A percentile compares a stretch with the other conserved stretches of the same genome.
Evolutionary conservation across 2,329 filamentous ascomycete genomes (phyloP).

Genomic region (Myriosclerotinia duriaeana): DNA sequence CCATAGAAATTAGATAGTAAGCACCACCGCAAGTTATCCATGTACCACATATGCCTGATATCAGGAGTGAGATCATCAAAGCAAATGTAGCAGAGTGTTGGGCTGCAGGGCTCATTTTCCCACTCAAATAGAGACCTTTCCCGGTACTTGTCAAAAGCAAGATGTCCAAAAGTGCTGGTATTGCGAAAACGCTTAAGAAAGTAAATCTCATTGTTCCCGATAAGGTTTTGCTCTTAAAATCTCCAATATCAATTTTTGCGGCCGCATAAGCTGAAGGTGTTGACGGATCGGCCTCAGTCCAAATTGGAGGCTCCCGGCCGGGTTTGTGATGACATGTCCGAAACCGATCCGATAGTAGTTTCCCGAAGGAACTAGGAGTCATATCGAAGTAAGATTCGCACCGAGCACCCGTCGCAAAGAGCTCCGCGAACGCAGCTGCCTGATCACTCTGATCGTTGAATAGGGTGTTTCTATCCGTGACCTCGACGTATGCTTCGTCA

Average conservation of each 20-base stretch:
- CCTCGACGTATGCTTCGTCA: conserved; percentile 63
- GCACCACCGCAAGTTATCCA: conserved; percentile 64
- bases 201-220: conserved; percentile 49
- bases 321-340: conserved; percentile 44
- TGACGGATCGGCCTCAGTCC: conserved; percentile 23
- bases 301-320: conserved; percentile 32
- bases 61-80: conserved; percentile 56
- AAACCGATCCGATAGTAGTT: conserved; percentile 45
- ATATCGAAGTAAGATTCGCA: conserved; percentile 64
- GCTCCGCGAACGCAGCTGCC: conserved; percentile 62
- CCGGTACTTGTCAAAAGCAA: conserved; percentile 57
- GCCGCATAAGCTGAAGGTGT: conserved; percentile 48
- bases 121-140: conserved; percentile 60
- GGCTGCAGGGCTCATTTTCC: conserved; percentile 52
- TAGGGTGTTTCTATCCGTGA: conserved; percentile 60
- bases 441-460: conserved; percentile 61
- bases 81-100: conserved; percentile 54
- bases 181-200: conserved; percentile 59
- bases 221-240: conserved; percentile 45
- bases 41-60: conserved; percentile 59
- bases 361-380: conserved; percentile 49
- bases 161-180: conserved; percentile 62
- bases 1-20: conserved; percentile 59
- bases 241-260: conserved; percentile 52
- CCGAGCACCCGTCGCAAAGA: conserved; percentile 61